phyloP scores from a whole-genome alignment of 1,139 yeast genomes.

The Geotrichum citri-aurantii region DNA sequence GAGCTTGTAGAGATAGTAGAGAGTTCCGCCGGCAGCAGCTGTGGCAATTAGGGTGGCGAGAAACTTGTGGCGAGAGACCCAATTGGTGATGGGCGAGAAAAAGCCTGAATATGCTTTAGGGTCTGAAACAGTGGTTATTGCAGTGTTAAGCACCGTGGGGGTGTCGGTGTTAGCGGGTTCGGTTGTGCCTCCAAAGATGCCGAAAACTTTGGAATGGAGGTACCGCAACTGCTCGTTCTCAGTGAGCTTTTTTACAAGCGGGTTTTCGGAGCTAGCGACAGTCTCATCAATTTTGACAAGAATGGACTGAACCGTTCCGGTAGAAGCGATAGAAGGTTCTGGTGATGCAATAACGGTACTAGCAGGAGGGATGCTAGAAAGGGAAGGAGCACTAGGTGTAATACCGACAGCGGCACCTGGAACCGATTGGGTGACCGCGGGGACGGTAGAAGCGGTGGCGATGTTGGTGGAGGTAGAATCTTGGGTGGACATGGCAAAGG shows the following conservation, averaged over 20 bases:
- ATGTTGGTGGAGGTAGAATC: background rate
- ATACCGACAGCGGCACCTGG: background rate
- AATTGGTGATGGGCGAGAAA: conserved; percentile 20
- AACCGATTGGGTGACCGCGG: background rate
- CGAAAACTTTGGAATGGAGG: conserved; percentile 1
- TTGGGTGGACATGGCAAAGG: background rate
- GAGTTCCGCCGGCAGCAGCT: conserved; percentile 24
- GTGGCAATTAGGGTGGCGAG: conserved; percentile 26
- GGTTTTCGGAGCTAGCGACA: conserved; percentile 4
- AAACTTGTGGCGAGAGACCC: conserved; percentile 29
- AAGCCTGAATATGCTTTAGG: background rate
- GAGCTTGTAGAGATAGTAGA: conserved; percentile 22
- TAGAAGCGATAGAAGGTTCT: background rate
- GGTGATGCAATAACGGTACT: background rate
- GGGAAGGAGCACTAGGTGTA: background rate
- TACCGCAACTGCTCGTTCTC: conserved; percentile 5
- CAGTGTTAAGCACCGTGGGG: background rate
- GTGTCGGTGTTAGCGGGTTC: background rate
- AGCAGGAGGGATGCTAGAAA: background rate
- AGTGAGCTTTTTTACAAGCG: background rate
- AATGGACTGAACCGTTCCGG: background rate
- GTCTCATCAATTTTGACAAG: conserved; percentile 1
- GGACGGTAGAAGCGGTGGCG: background rate
- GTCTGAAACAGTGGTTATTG: background rate
- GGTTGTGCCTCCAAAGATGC: background rate